Base-by-base conservation (phyloP, 192 early-diverging fungal genomes). In the Paraglomus brasilianum region DNA sequence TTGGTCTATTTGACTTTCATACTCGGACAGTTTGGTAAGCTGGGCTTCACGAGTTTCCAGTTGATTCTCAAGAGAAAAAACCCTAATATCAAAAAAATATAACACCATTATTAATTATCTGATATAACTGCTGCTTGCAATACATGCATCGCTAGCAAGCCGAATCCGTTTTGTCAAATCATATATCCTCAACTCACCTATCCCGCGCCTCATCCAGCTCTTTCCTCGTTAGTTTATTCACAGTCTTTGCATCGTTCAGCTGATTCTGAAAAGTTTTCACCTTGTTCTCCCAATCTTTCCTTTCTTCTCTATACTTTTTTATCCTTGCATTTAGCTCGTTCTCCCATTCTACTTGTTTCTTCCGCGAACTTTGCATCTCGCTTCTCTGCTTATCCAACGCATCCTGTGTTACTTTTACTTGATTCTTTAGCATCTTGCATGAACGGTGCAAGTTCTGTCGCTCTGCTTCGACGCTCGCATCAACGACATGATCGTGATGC, bases 331-430 rank as follows among this genome's bases (percentile, higher is more conserved):
- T 80, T 44, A 81, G 72, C 36, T 83, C 82, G 13, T 81, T 75
- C 47, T 86, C 82, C 84, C 84, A 83, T 63, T 83, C 72, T 1
- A 82, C 71, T 39, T 86, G 84, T 40, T 81, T 86, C 58, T 76
- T 74, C 48, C 81, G 83, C 21, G 71, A 72, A 24, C 72, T 65
- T 19, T 77, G 73, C 36, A 75, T 60, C 65, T 86, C 84, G 14
- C 11, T 56, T 73, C 74, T 81, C 14, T 78, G 77, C 64, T 81
- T 78, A 13, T 86, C 79, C 38, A 83, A 66, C 0, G 78, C 68
- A 9, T 60, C 19, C 17, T 72, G 74, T 0, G 82, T 80, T 52
- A 80, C 74, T 47, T 76, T 71, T 10, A 86, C 52, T 44, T 83
- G 80, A 1, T 77, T 71, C 24, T 77, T 80, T 19, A 83, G 62